These are phyloP conservation scores for Rosa hybrid DNA, from an alignment of 331 rosid species.

Conservation along the genomic window DNA sequence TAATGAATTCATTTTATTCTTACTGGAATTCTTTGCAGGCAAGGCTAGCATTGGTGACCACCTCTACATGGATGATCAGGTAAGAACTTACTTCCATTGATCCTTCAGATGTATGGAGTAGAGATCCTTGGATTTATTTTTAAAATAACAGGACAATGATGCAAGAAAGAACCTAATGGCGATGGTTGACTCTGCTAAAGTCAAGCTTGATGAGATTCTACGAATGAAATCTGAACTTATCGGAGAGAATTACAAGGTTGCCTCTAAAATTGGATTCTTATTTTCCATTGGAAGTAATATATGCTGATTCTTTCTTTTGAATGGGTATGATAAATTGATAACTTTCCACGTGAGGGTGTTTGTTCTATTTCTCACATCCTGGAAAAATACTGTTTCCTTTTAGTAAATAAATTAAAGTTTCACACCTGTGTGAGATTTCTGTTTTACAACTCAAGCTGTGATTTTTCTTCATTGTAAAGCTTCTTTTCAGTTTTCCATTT, in stretches of 20 bases:
- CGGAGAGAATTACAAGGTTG: slow-evolving; percentile 65
- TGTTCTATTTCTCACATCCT: neutral
- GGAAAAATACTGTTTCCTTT: neutral
- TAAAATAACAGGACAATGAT: slow-evolving; percentile 53
- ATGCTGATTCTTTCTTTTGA: slow-evolving; percentile 14
- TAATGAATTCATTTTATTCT: slow-evolving; percentile 6
- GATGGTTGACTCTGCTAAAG: slow-evolving; percentile 70
- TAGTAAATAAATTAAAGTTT: neutral
- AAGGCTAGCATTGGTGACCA: slow-evolving; percentile 35
- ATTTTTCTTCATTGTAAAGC: slow-evolving; percentile 4
- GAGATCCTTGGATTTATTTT: slow-evolving; percentile 29
- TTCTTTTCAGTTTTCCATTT: too few species aligned
- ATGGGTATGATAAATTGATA: slow-evolving; percentile 8
- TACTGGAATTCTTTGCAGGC: slow-evolving; percentile 39
- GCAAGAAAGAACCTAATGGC: slow-evolving; percentile 45
- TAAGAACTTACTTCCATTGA: slow-evolving; percentile 32
- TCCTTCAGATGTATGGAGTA: slow-evolving; percentile 8
- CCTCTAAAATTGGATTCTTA: slow-evolving; percentile 18
- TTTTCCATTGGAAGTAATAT: slow-evolving; percentile 8
- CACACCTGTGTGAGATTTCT: neutral
- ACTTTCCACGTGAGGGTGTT: neutral
- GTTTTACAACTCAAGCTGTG: slow-evolving; percentile 6
- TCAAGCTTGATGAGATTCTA: slow-evolving; percentile 57
- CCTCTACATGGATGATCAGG: slow-evolving; percentile 41
- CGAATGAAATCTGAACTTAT: slow-evolving; percentile 50